Percentiles rank a stretch among this genome's conserved stretches.
phyloP scores from a whole-genome alignment of 140 eudicot genomes.

The Artemisia princeps region DNA sequence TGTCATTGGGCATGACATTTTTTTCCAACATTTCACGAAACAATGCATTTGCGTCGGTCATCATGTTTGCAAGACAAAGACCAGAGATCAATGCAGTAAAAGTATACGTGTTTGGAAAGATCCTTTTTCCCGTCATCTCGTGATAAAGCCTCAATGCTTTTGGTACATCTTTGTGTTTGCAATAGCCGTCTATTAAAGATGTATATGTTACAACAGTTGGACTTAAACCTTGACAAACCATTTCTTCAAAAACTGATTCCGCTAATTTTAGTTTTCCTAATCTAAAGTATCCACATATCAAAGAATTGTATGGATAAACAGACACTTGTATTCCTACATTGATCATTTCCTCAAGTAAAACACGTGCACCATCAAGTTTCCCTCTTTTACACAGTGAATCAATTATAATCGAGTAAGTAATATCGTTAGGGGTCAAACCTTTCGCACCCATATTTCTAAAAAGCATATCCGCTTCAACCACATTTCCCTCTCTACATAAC shows the following conservation, averaged over 20 bases:
- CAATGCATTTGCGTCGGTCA: constrained; percentile 53
- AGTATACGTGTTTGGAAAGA: constrained; percentile 61
- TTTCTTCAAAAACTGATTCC: constrained; percentile 42
- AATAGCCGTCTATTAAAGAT: constrained; percentile 65
- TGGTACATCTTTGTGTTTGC: constrained; percentile 44
- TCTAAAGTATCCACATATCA: constrained; percentile 64
- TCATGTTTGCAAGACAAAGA: constrained; percentile 49
- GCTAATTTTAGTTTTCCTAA: constrained; percentile 50
- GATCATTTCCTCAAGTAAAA: constrained; percentile 46
- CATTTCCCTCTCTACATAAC: constrained; percentile 53
- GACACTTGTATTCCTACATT: constrained; percentile 43
- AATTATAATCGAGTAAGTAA: constrained; percentile 58
- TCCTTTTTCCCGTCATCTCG: constrained; percentile 75
- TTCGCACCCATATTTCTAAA: constrained; percentile 44
- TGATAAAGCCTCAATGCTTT: constrained; percentile 67
- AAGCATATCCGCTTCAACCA: constrained; percentile 52
- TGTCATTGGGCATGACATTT: constrained; percentile 59
- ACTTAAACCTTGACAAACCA: constrained; percentile 41
- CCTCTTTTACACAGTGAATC: constrained; percentile 75
- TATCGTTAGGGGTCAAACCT: constrained; percentile 53
- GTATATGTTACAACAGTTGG: constrained; percentile 86
- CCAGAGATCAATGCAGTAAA: constrained; percentile 66
- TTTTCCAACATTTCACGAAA: constrained; percentile 56
- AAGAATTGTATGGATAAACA: constrained; percentile 54
- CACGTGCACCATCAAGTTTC: constrained; percentile 40